These are phyloP conservation scores for Iberis pinnata DNA, from an alignment of 345 rosid genomes.

Conservation along the genomic window DNA sequence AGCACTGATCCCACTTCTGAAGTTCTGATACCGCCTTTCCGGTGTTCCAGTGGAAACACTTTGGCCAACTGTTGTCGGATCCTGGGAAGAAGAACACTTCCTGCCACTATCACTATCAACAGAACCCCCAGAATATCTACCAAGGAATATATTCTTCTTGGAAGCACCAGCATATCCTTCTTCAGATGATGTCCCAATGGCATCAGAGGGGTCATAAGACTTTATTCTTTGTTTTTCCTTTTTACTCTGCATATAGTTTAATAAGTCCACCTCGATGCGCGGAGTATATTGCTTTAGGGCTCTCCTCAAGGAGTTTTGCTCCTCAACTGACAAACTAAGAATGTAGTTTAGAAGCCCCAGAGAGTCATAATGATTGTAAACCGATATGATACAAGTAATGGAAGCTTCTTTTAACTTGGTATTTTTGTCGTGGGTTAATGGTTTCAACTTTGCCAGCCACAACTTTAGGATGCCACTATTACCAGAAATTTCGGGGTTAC, in stretches of 20 bases:
- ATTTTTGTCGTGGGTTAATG: slow-evolving; percentile 82
- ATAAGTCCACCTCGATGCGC: slow-evolving; percentile 92
- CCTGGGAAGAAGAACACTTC: slow-evolving; percentile 83
- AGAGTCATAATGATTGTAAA: slow-evolving; percentile 79
- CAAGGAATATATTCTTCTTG: slow-evolving; percentile 64
- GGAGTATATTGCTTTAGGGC: slow-evolving; percentile 90
- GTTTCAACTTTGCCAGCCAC: slow-evolving; percentile 91
- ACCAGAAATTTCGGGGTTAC: slow-evolving; percentile 70
- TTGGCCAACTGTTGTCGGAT: slow-evolving; percentile 39
- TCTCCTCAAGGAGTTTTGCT: slow-evolving; percentile 90
- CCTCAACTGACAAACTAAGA: slow-evolving; percentile 90
- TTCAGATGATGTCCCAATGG: slow-evolving; percentile 89
- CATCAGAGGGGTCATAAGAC: slow-evolving; percentile 84
- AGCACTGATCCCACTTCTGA: slow-evolving; percentile 40
- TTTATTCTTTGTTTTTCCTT: slow-evolving; percentile 85
- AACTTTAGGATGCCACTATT: slow-evolving; percentile 83
- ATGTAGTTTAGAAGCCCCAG: slow-evolving; percentile 85
- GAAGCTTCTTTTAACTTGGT: slow-evolving; percentile 92
- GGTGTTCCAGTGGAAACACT: slow-evolving; percentile 48
- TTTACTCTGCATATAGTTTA: slow-evolving; percentile 91
- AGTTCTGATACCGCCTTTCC: slow-evolving; percentile 57
- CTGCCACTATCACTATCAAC: slow-evolving; percentile 69
- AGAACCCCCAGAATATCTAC: slow-evolving; percentile 79
- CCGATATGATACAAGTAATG: slow-evolving; percentile 86
- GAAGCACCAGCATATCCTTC: slow-evolving; percentile 65